Evolutionary conservation across 768 basidiomycete genomes (phyloP).

Genomic region (Kwoniella sp.): DNA sequence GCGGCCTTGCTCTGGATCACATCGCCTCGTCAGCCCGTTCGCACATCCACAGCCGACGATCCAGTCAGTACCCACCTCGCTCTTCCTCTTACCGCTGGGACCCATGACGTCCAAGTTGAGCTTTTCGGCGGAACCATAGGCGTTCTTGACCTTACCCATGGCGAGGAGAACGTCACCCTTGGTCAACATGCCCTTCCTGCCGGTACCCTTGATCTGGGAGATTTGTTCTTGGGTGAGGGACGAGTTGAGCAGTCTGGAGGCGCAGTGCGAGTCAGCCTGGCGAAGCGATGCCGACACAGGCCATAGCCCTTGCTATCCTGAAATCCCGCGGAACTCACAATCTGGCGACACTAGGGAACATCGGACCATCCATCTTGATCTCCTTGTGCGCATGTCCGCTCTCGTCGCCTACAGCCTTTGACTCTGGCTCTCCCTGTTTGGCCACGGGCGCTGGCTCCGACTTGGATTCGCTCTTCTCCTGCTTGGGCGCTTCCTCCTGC

Average conservation of each 20-base stretch:
- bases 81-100: conserved; percentile 34
- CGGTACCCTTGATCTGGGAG: conserved; percentile 76
- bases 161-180: conserved; percentile 89
- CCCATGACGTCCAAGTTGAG: conserved; percentile 35
- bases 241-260: conserved; percentile 38
- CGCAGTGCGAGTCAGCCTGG: too few species aligned
- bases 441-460: neutral
- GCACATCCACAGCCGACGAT: too few species aligned
- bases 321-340: conserved; percentile 55
- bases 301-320: neutral
- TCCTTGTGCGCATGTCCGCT: conserved; percentile 33
- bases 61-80: conserved; percentile 28
- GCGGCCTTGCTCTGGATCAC: conserved; percentile 19
- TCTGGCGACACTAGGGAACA: conserved; percentile 87
- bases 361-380: conserved; percentile 59
- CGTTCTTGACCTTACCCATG: conserved; percentile 66
- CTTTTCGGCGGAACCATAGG: conserved; percentile 47
- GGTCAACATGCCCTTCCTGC: conserved; percentile 86
- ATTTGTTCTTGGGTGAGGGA: conserved; percentile 40
- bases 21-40: neutral
- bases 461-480: conserved; percentile 13
- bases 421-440: neutral
- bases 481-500: conserved; percentile 15
- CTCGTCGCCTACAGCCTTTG: neutral
- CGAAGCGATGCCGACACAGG: neutral